Base-by-base conservation (phyloP, 2,329 filamentous ascomycete species). In the Orbilia javanica region DNA sequence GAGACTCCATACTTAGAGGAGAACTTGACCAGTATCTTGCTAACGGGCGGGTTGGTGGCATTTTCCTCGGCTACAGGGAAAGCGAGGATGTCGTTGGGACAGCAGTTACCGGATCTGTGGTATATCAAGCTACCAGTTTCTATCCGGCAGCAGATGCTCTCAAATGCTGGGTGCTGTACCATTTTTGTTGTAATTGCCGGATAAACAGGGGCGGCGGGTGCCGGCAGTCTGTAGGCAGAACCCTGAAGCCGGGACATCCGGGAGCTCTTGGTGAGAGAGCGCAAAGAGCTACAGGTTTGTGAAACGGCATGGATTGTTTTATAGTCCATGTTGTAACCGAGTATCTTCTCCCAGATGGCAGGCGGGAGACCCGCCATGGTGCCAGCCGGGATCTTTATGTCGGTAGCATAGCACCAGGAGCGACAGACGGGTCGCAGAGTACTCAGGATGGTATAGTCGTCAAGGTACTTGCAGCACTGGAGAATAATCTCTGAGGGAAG, bases 111-210 rank as follows among this genome's bases (percentile, higher is more conserved):
- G n/a, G 74, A 72, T 34, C 68, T 78, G 55, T 78, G 74, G 22
- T 78, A 78, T 67, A 78, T 78, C 67, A 78, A 63, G 36, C 74
- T 64, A 11, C 74, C 74, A 25, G 65, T 68, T 42, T 78, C 74
- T 63, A 78, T 78, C 13, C 74, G 67, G 46, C 74, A 78, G 20
- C 74, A 78, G 27, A 78, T 78, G 50, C 66, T 78, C 53, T 78
- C 74, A 52, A 78, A 78, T 1, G 74, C 74, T 4, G 67, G 74
- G 46, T 78, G 74, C 52, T 72, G 62, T 6, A 50, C 25, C 1
- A 72, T 8, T 36, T 68, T 67, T n/a, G 29, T 7, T 25, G 36
- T 18, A 22, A 46, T 20, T 15, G 4, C 11, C 13, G 39, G 42
- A 6, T 1, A 4, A 1, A 4, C 18, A 6, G 44, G 29, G 6